A percentile compares a stretch with the other conserved stretches of the same genome.
Evolutionary conservation across 163 green algal genomes (phyloP).

Genomic region (Chlamydomonas reinhardtii): DNA sequence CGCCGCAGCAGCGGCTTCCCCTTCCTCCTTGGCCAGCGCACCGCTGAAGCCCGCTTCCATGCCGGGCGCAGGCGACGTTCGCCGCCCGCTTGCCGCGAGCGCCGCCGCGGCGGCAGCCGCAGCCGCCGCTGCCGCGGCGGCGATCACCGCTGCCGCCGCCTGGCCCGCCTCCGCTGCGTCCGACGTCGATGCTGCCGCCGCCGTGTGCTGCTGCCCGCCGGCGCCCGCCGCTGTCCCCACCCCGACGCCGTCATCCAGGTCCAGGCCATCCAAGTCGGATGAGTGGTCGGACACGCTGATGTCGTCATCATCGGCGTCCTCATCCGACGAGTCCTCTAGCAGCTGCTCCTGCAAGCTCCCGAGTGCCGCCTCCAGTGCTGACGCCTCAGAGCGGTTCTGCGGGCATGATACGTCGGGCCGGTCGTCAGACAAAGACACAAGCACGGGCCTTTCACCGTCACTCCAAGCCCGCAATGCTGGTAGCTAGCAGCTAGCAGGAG

Average conservation of each 20-base stretch:
- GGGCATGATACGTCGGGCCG: too few species aligned
- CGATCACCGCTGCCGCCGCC: not conserved
- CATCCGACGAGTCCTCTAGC: conserved; percentile 5
- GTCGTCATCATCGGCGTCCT: not conserved
- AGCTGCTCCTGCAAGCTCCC: conserved; percentile 14
- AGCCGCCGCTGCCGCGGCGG: not conserved
- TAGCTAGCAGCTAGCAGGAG: too few species aligned
- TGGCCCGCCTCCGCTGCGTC: too few species aligned
- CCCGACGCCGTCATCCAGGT: not conserved
- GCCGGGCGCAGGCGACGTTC: not conserved
- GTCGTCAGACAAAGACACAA: too few species aligned
- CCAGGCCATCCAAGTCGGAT: not conserved
- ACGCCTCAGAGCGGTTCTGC: not conserved
- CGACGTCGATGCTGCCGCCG: not conserved
- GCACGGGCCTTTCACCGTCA: too few species aligned
- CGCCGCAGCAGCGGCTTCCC: not conserved
- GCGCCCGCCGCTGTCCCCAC: not conserved
- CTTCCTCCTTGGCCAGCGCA: not conserved
- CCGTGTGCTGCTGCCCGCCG: too few species aligned
- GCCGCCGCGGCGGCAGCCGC: not conserved
- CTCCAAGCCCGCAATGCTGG: too few species aligned
- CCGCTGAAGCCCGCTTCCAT: not conserved
- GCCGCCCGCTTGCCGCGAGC: not conserved
- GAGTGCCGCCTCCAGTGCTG: not conserved
- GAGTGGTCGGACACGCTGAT: not conserved